Base-by-base conservation (phyloP, 108 stramenopile genomes). In the Pseudonitzschia pungens region DNA sequence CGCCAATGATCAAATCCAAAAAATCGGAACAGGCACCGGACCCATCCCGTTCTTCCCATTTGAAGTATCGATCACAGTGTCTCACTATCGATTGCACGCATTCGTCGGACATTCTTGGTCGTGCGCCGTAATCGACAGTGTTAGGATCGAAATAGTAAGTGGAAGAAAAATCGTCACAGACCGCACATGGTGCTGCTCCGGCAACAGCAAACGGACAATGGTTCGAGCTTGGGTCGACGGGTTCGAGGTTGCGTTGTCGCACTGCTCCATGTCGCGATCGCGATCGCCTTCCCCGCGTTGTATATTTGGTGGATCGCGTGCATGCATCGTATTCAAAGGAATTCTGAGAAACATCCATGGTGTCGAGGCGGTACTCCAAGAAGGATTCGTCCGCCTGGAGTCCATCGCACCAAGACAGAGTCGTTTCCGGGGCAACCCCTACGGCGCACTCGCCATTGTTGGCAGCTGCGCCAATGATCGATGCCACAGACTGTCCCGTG, bases 401-500 rank as follows among this genome's bases (percentile, higher is more conserved):
- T 9, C 59, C 36, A 24, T 71, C 42, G 41, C 80, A 81, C 11
- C 70, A 58, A 9, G 66, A 69, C 6, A 81, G n/a, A 1, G 63
- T 69, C 22, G 70, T 71, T 27, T 64, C 58, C 22, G 71, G 80
- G 18, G 80, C 80, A 43, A 81, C 52, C 1, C 80, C 80, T 9
- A 81, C 75, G 18, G 70, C 70, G 55, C 80, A 81, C 15, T 62
- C 53, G 33, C 70, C 70, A 41, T 81, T 81, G 57, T 81, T 73
- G 8, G 40, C 72, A 0, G 54, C 44, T 27, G 65, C 80, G 4
- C 59, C 75, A 11, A 72, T 1, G 20, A 81, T 68, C 6, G 76
- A 69, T 26, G 80, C 80, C 18, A 72, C 72, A 1, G 43, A 40
- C n/a, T n/a, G 76, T 81, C 1, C 81, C 81, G 55, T 81, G 81